Percentiles rank a stretch among this genome's conserved stretches.
Conservation (phyloP, 345 rosid genomes). For the Mangifera indica region DNA sequence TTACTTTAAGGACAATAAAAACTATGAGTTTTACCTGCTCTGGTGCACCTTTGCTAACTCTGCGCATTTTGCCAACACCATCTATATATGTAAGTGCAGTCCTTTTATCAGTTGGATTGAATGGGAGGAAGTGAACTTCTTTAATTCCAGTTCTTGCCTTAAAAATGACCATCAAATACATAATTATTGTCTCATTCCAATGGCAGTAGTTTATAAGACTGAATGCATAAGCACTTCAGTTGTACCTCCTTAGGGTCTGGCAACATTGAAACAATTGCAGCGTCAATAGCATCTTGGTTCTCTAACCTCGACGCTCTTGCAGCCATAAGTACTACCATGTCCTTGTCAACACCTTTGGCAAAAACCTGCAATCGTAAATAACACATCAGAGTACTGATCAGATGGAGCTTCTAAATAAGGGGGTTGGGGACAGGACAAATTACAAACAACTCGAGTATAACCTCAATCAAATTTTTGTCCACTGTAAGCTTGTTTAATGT, state of each 20-base stretch:
- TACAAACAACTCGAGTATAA: not conserved
- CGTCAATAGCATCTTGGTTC: slow-evolving; percentile 42
- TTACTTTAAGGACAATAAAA: not conserved
- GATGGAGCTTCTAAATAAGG: not conserved
- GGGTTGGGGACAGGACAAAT: not conserved
- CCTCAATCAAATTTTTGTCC: slow-evolving; percentile 44
- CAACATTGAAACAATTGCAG: slow-evolving; percentile 40
- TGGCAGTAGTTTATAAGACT: not conserved
- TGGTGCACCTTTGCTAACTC: slow-evolving; percentile 68
- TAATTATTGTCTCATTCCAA: not conserved
- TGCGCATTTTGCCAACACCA: slow-evolving; percentile 45
- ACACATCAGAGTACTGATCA: not conserved
- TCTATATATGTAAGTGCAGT: slow-evolving; percentile 42
- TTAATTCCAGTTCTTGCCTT: slow-evolving; percentile 39
- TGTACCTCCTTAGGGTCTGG: slow-evolving; percentile 41
- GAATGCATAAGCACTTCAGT: not conserved
- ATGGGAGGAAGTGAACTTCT: slow-evolving; percentile 43
- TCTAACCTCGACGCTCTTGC: slow-evolving; percentile 45
- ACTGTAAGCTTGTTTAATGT: slow-evolving; percentile 46
- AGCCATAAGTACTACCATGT: slow-evolving; percentile 37
- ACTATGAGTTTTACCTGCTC: slow-evolving; percentile 39
- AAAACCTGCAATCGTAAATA: slow-evolving; percentile 26
- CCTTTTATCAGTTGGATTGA: slow-evolving; percentile 43
- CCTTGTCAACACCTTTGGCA: slow-evolving; percentile 32
- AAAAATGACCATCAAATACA: not conserved